Evolutionary conservation across 106 monocot genomes (phyloP).

Genomic region (Dioscorea dumetorum): DNA sequence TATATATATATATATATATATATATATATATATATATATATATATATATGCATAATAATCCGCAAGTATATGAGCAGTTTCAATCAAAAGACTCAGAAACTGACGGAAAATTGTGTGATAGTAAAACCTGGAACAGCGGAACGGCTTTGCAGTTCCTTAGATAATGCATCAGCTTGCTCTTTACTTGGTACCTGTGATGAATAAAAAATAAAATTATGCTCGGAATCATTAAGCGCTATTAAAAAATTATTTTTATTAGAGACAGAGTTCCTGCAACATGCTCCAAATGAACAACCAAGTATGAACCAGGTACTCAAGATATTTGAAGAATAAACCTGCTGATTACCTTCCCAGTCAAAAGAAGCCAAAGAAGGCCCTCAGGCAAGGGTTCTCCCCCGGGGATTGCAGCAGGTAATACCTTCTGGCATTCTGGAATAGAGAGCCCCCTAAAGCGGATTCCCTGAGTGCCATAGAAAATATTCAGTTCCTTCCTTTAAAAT

Average conservation of each 20-base stretch:
- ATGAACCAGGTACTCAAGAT: background rate
- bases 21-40: background rate
- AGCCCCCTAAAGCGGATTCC: conserved; percentile 97
- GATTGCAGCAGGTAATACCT: conserved; percentile 67
- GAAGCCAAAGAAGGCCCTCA: conserved; percentile 97
- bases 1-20: background rate
- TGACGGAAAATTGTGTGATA: background rate
- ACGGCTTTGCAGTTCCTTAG: conserved; percentile 70
- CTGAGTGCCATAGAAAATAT: conserved; percentile 22
- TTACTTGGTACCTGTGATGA: conserved; percentile 74
- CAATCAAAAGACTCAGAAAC: background rate
- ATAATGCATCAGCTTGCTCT: conserved; percentile 78
- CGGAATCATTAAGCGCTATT: background rate
- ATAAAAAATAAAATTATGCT: background rate
- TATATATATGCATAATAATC: background rate
- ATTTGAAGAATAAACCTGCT: background rate
- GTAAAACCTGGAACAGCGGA: conserved; percentile 74
- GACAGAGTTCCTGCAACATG: background rate
- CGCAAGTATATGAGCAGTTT: background rate
- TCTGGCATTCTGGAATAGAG: conserved; percentile 97
- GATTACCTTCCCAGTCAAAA: conserved; percentile 93
- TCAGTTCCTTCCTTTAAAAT: no score
- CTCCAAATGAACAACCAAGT: background rate
- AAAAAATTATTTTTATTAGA: no score
- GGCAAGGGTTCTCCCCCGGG: conserved; percentile 85